phyloP scores from a whole-genome alignment of 2,329 filamentous ascomycete species.

The Pseudocercospora fijiensis region DNA sequence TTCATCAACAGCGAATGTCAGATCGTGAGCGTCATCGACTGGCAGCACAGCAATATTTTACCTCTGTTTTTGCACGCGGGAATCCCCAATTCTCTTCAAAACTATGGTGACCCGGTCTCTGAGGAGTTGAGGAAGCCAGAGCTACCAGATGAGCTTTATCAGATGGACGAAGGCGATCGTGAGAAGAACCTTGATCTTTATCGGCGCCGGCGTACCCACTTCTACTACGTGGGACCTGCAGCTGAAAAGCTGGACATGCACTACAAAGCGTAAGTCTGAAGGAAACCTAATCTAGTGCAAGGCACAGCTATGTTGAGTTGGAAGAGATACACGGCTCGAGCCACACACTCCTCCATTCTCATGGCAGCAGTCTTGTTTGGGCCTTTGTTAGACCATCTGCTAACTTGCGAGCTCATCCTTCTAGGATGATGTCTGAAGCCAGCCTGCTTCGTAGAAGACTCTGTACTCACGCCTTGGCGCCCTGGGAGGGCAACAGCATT shows the following conservation, averaged over 20 bases:
- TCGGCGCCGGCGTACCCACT: slow-evolving; percentile 30
- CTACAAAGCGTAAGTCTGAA: too few relatives aligned
- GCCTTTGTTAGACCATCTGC: too few relatives aligned
- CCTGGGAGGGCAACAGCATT: slow-evolving; percentile 34
- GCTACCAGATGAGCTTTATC: slow-evolving; percentile 20
- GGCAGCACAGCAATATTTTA: slow-evolving; percentile 20
- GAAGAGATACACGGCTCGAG: too few relatives aligned
- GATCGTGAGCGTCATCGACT: slow-evolving; percentile 33
- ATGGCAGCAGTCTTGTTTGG: too few relatives aligned
- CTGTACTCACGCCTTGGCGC: slow-evolving; percentile 24
- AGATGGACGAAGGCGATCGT: slow-evolving; percentile 23
- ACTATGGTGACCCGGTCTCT: slow-evolving; percentile 39
- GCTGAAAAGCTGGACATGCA: slow-evolving; percentile 19
- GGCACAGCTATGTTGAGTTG: too few relatives aligned
- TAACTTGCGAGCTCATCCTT: too few relatives aligned
- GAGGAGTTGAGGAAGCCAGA: slow-evolving; percentile 24
- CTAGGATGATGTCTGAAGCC: slow-evolving; percentile 20
- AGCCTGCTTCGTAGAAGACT: slow-evolving; percentile 23
- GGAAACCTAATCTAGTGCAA: too few relatives aligned
- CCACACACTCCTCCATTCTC: too few relatives aligned
- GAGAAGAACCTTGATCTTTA: slow-evolving; percentile 22
- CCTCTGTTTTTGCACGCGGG: slow-evolving; percentile 22
- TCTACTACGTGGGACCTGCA: slow-evolving; percentile 30
- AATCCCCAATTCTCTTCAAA: slow-evolving; percentile 42
- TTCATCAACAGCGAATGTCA: slow-evolving; percentile 37